These are phyloP conservation scores for Rhodotorula sp. DNA, from an alignment of 1,284 basidiomycete species.

Conservation along the genomic window DNA sequence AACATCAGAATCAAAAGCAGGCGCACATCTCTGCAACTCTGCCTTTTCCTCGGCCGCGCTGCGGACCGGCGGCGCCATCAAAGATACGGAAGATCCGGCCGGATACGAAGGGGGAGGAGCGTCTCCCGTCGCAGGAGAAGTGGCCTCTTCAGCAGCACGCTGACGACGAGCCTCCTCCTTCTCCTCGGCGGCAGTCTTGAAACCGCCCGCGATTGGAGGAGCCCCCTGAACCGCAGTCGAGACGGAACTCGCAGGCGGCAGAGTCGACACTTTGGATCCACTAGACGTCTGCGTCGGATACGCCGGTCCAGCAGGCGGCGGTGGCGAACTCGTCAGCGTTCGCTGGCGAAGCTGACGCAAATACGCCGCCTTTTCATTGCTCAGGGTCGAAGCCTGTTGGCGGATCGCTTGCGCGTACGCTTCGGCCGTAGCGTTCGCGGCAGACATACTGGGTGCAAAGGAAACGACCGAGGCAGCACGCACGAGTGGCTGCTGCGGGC, in stretches of 20 bases:
- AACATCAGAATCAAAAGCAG: neutral
- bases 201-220: neutral
- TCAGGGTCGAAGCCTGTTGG: neutral
- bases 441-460: conserved; percentile 29
- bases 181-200: conserved; percentile 26
- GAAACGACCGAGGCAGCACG: conserved; percentile 25
- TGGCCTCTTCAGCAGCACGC: neutral
- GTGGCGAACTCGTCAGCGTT: neutral
- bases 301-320: neutral
- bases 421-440: conserved; percentile 26
- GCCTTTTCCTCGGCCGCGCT: conserved; percentile 23
- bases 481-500: neutral
- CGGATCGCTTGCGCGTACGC: conserved; percentile 20
- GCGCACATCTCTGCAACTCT: conserved; percentile 13
- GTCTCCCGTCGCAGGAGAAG: neutral
- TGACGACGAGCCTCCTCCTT: conserved; percentile 17
- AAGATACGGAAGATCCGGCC: neutral
- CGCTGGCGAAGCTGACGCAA: conserved; percentile 24
- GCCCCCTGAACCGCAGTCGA: neutral
- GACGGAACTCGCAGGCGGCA: neutral
- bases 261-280: neutral
- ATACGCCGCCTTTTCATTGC: conserved; percentile 31
- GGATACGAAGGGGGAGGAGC: conserved; percentile 17
- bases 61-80: neutral
- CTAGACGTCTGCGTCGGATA: neutral